Evolutionary conservation across 2,329 filamentous ascomycete species (phyloP).

Genomic region (Fusarium sp.): DNA sequence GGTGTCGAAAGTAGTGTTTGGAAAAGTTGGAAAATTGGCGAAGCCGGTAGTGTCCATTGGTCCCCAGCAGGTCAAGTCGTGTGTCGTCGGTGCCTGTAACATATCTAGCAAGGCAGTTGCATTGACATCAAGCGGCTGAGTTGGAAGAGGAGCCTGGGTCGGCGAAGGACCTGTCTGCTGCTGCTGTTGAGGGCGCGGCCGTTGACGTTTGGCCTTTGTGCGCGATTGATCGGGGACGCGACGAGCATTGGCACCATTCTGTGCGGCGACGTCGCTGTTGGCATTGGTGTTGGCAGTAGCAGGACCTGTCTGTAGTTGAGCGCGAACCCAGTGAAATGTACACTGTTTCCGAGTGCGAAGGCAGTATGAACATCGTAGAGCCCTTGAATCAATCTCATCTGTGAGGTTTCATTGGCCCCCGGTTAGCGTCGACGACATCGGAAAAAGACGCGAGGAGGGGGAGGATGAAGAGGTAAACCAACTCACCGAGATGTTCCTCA

Average conservation of each 20-base stretch:
- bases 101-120: slow-evolving; percentile 50
- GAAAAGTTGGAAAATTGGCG: slow-evolving; percentile 45
- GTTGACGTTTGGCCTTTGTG: slow-evolving; percentile 49
- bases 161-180: slow-evolving; percentile 42
- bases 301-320: slow-evolving; percentile 49
- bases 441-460: slow-evolving; percentile 37
- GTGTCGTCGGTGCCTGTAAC: slow-evolving; percentile 48
- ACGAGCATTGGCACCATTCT: slow-evolving; percentile 38
- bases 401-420: slow-evolving; percentile 38
- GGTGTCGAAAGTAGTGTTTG: slow-evolving; percentile 45
- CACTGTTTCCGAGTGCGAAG: slow-evolving; percentile 51
- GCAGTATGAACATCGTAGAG: slow-evolving; percentile 50
- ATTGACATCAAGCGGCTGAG: slow-evolving; percentile 47
- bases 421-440: slow-evolving; percentile 44
- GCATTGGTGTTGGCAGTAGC: slow-evolving; percentile 29
- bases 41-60: slow-evolving; percentile 49
- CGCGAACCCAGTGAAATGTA: slow-evolving; percentile 50
- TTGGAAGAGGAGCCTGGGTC: slow-evolving; percentile 44
- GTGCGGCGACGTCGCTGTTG: slow-evolving; percentile 35
- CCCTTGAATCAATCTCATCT: slow-evolving; percentile 51
- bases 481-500: slow-evolving; percentile 50
- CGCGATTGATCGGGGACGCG: slow-evolving; percentile 48
- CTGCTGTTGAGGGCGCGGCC: slow-evolving; percentile 44
- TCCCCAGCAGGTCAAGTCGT: slow-evolving; percentile 49
- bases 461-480: slow-evolving; percentile 12